Evolutionary conservation across 805 yeast genomes (phyloP), one percentile per base, ranked within the genome.

Genomic region (Ogataea nonfermentans): DNA sequence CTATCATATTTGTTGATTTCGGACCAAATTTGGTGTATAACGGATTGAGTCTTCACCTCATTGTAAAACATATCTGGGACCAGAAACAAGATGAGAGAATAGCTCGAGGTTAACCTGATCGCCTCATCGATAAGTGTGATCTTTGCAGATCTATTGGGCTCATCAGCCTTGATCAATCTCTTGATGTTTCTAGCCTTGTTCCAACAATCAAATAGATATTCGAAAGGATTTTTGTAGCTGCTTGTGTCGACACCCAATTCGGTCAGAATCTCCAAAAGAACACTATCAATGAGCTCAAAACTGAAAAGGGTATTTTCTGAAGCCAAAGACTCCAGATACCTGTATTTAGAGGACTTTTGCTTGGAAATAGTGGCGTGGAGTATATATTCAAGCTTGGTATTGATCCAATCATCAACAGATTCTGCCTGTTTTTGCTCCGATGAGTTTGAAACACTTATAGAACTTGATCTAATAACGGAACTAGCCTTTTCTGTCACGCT

Each of bases 61-160:
- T 70, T 66, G 27, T 67, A 42, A 41, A 75, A 73, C 74, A 76
- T 74, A 40, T 81, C 90, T 8, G 84, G 81, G 3, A 79, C 74
- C 58, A 81, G 87, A 54, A 84, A 80, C 15, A 81, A 61, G 15
- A 84, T 79, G 20, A 81, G 65, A 0, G 86, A 88, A 59, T 80
- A 85, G 17, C 84, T 78, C 10, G 79, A 63, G 11, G 76, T 56
- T 29, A 74, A 63, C 29, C 74, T 59, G 32, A 74, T 69, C 16
- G 76, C 62, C 42, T 78, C 78, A 40, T 71, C 67, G 35, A 79
- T 60, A 6, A 78, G 41, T 5, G 51, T 53, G 2, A 65, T 25
- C 44, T 77, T 75, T 11, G 53, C 53, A 1, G 58, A 57, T 38
- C 63, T 59, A 11, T 61, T 41, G 3, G 66, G 57, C 42, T 72